Evolutionary conservation across 495 filamentous ascomycete genomes (phyloP), one percentile per base, ranked within the genome.

Genomic region (Penicillium alfredii): DNA sequence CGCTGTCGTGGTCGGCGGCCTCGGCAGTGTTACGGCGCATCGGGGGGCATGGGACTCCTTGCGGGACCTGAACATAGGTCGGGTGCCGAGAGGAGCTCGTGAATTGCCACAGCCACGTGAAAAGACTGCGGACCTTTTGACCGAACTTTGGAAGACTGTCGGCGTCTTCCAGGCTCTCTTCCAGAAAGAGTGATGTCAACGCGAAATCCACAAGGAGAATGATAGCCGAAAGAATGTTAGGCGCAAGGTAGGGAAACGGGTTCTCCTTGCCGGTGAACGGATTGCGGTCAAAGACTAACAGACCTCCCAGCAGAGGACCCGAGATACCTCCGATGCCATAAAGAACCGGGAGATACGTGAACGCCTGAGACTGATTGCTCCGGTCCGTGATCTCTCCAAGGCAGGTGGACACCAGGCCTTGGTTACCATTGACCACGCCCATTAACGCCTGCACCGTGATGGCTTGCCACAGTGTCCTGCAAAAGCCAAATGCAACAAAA

Each of bases 301-400:
- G 46, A 0, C 92, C 92, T n/a, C 92, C 92, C 9, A 97, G 54
- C 10, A 90, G 76, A 1, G 92, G 93, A 0, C 92, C 92, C 0
- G 88, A 93, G 44, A 98, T 93, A 21, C 84, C 86, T 10, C 92
- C 92, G 35, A 98, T 66, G 13, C 89, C 88, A 58, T 98, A 97
- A 3, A 98, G 76, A 24, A 94, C 81, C 0, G 92, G 92, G 10
- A 98, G 73, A 66, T 90, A 98, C 2, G 81, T 84, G 51, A 97
- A 98, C 0, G 88, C 90, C 30, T 74, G 74, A 25, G 82, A 87
- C 63, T 98, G 92, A 57, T 98, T 98, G 43, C 82, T 89, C 25
- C 84, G 78, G 51, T 97, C 90, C 1, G 92, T 98, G 38, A 98
- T 82, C 58, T 98, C 92, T 8, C 93, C 92, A 16, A 98, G 66